Percentiles rank a stretch among this genome's conserved stretches.
Evolutionary conservation across 306 rosid genomes (phyloP).

Genomic region (Castanea sativa): DNA sequence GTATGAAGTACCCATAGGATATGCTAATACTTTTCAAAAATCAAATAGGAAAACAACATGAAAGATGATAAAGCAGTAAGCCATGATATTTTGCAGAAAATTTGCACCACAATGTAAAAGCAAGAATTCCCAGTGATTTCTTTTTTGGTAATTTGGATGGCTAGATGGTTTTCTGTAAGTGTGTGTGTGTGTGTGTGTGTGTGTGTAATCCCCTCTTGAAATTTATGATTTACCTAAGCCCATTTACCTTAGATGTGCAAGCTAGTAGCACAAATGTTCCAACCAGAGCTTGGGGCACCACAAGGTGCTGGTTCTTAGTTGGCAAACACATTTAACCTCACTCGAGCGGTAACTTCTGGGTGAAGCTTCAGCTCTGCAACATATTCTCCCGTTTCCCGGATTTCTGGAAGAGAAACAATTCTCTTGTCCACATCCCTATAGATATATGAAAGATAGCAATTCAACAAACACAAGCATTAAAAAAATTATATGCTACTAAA

Average conservation of each 20-base stretch:
- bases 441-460: slow-evolving; percentile 10
- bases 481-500: neutral
- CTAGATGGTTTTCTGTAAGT: neutral
- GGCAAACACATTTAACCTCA: slow-evolving; percentile 67
- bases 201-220: neutral
- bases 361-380: slow-evolving; percentile 93
- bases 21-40: neutral
- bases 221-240: slow-evolving; percentile 13
- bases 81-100: neutral
- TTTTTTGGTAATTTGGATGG: neutral
- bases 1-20: neutral
- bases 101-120: neutral
- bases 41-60: neutral
- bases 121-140: neutral
- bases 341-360: slow-evolving; percentile 89
- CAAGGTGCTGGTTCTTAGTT: slow-evolving; percentile 44
- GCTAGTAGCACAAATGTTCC: slow-evolving; percentile 16
- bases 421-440: slow-evolving; percentile 92
- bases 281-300: slow-evolving; percentile 12
- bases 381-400: slow-evolving; percentile 82
- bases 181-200: neutral
- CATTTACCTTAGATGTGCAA: slow-evolving; percentile 23
- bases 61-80: neutral
- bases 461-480: slow-evolving; percentile 4
- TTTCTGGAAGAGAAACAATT: slow-evolving; percentile 80